A percentile compares a stretch with the other conserved stretches of the same genome.
These are phyloP conservation scores for Lycium barbarum DNA, from an alignment of 257 asterid species.

Conservation along the genomic window DNA sequence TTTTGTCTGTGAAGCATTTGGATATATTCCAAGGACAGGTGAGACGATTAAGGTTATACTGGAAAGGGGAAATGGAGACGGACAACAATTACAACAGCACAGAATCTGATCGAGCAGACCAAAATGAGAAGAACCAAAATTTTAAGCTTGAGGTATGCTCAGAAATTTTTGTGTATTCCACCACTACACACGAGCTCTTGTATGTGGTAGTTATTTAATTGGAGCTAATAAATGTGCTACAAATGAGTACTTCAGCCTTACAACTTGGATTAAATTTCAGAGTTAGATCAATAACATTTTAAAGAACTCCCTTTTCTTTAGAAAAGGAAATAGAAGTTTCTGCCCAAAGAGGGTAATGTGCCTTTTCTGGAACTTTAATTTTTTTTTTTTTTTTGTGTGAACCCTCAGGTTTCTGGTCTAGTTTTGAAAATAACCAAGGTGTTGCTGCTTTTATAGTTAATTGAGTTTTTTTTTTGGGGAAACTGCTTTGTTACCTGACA, in stretches of 20 bases:
- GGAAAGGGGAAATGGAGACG: conserved; percentile 76
- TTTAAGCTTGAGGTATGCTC: conserved; percentile 87
- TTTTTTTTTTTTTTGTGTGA: not conserved
- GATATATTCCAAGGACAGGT: conserved; percentile 96
- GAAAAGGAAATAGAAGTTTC: no score
- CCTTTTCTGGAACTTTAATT: not conserved
- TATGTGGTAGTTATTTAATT: not conserved
- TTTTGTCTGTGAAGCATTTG: conserved; percentile 96
- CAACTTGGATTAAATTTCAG: not conserved
- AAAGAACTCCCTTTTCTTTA: no score
- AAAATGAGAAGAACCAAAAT: conserved; percentile 65
- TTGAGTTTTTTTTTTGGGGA: not conserved
- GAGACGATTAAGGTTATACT: conserved; percentile 86
- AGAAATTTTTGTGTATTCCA: not conserved
- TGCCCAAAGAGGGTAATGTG: not conserved
- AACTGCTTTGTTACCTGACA: not conserved
- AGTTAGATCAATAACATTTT: no score
- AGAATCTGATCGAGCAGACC: conserved; percentile 70
- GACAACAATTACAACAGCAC: conserved; percentile 58
- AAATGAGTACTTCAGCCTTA: not conserved
- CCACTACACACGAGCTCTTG: not conserved
- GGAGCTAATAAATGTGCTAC: not conserved
- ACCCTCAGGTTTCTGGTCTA: not conserved
- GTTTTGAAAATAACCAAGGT: not conserved
- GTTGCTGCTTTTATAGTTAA: not conserved